These are phyloP conservation scores for Pezicula neosporulosa DNA, from an alignment of 2,329 filamentous ascomycete species.

Conservation along the genomic window DNA sequence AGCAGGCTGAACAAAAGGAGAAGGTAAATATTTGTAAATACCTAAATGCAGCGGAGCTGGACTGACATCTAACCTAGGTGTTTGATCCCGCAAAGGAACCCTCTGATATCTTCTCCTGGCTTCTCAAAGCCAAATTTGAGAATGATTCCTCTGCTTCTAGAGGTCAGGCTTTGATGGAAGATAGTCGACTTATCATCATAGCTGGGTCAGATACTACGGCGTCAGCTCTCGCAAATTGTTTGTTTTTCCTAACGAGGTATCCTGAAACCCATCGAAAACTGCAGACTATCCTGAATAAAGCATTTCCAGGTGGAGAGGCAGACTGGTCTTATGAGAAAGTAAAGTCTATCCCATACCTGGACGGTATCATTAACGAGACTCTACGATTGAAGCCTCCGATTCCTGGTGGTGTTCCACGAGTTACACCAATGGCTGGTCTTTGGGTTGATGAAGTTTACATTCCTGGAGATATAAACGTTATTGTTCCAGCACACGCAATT, in stretches of 20 bases:
- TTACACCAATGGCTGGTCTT: slow-evolving; percentile 35
- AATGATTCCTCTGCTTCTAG: slow-evolving; percentile 22
- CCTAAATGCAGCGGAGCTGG: not conserved
- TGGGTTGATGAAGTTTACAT: slow-evolving; percentile 30
- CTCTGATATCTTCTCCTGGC: slow-evolving; percentile 29
- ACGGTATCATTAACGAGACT: slow-evolving; percentile 39
- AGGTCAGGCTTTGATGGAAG: slow-evolving; percentile 20
- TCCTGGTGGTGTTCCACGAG: slow-evolving; percentile 30
- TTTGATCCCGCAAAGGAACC: slow-evolving; percentile 3
- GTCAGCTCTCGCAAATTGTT: slow-evolving; percentile 7
- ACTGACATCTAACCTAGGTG: not conserved
- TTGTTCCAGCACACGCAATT: slow-evolving; percentile 19
- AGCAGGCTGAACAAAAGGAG: slow-evolving; percentile 29
- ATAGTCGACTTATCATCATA: slow-evolving; percentile 24
- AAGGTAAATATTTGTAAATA: slow-evolving; percentile 10
- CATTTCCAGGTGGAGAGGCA: slow-evolving; percentile 19
- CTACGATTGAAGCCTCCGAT: slow-evolving; percentile 38
- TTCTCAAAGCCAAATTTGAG: slow-evolving; percentile 18
- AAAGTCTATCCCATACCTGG: slow-evolving; percentile 26
- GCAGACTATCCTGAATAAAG: slow-evolving; percentile 20
- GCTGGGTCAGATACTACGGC: slow-evolving; percentile 18
- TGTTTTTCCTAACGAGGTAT: slow-evolving; percentile 26
- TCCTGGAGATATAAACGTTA: slow-evolving; percentile 26
- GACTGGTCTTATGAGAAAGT: slow-evolving; percentile 29
- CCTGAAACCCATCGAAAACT: slow-evolving; percentile 7